Evolutionary conservation across 78 protist genomes (phyloP), one percentile per base, ranked within the genome.

Genomic region (Dictyostelium brefeldianum): DNA sequence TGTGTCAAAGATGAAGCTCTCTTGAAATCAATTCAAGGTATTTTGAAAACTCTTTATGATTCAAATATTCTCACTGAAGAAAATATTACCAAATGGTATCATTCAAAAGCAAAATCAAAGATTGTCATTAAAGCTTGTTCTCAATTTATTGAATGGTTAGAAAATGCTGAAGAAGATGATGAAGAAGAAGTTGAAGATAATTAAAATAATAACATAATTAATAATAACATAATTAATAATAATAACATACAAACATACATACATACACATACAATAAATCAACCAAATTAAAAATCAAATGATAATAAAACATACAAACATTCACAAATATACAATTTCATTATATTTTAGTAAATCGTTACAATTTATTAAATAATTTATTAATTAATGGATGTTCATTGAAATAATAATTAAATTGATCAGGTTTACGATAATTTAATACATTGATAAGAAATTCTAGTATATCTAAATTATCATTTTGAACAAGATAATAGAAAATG

Each of bases 81-180:
- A 27, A 50, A 31, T 15, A 79, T 92, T 53, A 27, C 82, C 91
- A 84, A 81, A 80, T 92, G 95, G 95, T 27, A 78, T 29, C 51
- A 41, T 20, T 22, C 46, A 25, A 87, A 87, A 31, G 56, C 83
- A 9, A 83, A 78, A 62, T 79, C 81, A 18, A 57, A 78, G 57
- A 83, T 53, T 53, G 89, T 90, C 11, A 90, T 54, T 20, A 80
- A 78, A 50, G 50, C 59, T 48, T 62, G 73, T 46, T 65, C 7
- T 8, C 83, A 80, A 57, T 92, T 92, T 65, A 77, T 92, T 50
- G 91, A 82, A 17, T 92, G 95, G 95, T 84, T 92, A 78, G 64
- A 74, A 57, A 87, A 27, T 87, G 91, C 84, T 80, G 95, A 81
- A 31, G 91, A 85, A 29, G 91, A 85, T 27, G 91, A 85, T 5